Evolutionary conservation across 228 moss, liverwort and hornwort genomes (phyloP).

Genomic region (Sphagnum magellanicum): DNA sequence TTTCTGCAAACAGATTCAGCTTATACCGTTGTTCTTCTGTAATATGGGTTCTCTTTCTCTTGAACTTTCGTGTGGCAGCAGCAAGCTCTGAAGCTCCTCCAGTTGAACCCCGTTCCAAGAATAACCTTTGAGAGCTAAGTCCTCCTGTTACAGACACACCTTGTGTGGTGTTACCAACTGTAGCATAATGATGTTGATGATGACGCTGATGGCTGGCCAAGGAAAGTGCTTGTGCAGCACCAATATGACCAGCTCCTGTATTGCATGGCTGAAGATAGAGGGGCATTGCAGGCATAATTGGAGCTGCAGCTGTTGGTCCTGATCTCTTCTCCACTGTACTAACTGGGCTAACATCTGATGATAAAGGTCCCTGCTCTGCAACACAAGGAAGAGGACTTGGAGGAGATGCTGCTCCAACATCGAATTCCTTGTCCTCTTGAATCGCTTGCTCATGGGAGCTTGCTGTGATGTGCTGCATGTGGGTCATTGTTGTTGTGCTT

Average conservation of each 20-base stretch:
- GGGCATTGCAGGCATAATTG: slow-evolving; percentile 10
- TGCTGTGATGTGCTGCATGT: slow-evolving; percentile 16
- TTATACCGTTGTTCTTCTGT: slow-evolving; percentile 43
- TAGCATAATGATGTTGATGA: no score
- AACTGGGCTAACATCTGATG: slow-evolving; percentile 44
- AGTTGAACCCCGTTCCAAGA: slow-evolving; percentile 3
- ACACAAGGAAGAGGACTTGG: slow-evolving; percentile 6
- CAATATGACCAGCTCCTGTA: background rate
- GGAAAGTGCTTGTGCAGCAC: no score
- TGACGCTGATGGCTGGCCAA: no score
- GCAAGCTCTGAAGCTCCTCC: background rate
- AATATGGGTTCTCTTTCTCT: slow-evolving; percentile 41
- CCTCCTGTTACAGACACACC: slow-evolving; percentile 12
- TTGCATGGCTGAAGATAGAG: slow-evolving; percentile 19
- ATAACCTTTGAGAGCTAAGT: slow-evolving; percentile 3
- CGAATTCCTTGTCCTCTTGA: background rate
- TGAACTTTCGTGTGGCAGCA: slow-evolving; percentile 9
- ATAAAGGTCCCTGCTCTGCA: slow-evolving; percentile 29
- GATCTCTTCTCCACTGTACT: slow-evolving; percentile 40
- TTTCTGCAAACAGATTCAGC: slow-evolving; percentile 43
- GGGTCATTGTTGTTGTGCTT: background rate
- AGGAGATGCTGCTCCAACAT: background rate
- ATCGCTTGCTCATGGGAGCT: slow-evolving; percentile 11
- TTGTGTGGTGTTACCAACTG: background rate
- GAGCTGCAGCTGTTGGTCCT: no score